phyloP scores from a whole-genome alignment of 495 filamentous ascomycete species.

The Penicillium malachiteum region DNA sequence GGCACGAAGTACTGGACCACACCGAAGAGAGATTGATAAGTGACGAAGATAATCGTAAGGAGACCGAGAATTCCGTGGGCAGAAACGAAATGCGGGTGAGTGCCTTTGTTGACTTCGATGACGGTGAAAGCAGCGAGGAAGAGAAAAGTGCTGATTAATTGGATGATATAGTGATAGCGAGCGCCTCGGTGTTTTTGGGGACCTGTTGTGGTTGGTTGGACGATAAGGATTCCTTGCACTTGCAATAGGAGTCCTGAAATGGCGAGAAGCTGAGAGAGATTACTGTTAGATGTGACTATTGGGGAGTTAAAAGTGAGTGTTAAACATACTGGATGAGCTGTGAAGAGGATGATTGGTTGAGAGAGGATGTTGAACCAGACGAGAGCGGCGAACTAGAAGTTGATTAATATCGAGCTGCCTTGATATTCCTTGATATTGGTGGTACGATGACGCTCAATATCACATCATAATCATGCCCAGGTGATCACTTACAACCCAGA shows the following conservation, averaged over 20 bases:
- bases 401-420: not conserved
- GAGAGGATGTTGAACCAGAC: conserved; percentile 75
- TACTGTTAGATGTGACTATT: not conserved
- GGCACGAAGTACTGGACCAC: conserved; percentile 77
- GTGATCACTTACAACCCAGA: conserved; percentile 55
- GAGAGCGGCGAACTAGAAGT: conserved; percentile 60
- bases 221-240: conserved; percentile 75
- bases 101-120: conserved; percentile 80
- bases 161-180: conserved; percentile 64
- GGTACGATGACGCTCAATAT: not conserved
- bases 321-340: conserved; percentile 69
- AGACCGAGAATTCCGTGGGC: conserved; percentile 78
- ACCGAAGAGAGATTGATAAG: conserved; percentile 72
- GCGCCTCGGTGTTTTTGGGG: conserved; percentile 72
- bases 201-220: conserved; percentile 82
- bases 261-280: conserved; percentile 59
- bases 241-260: conserved; percentile 69
- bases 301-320: not conserved
- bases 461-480: not conserved
- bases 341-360: conserved; percentile 68
- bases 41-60: conserved; percentile 67
- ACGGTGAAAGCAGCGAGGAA: conserved; percentile 68
- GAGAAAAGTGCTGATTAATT: conserved; percentile 58
- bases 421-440: not conserved
- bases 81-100: conserved; percentile 70